Base-by-base conservation (phyloP, 805 yeast species). In the Suhomyces tanzawaensis region DNA sequence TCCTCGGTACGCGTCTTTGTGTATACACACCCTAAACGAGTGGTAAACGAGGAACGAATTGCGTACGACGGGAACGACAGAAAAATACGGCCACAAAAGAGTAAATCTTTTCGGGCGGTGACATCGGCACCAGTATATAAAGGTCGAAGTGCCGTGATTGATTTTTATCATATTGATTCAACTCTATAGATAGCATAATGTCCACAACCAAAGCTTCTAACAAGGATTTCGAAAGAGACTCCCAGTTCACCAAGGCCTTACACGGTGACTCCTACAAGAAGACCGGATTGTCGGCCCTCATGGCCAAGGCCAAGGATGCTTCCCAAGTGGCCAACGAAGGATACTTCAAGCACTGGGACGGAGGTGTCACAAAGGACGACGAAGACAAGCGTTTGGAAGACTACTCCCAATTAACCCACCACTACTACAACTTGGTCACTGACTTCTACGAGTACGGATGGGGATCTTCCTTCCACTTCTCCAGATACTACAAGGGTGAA, bases 391-490 rank as follows among this genome's bases (percentile, higher is more conserved):
- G 99, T 66, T 70, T 89, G 44, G 77, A 75, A 28, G 96, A 90
- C 65, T 91, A 91, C 71, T 85, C 95, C 41, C 82, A 83, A 49
- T 77, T 89, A 53, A 93, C 99, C 39, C 90, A 86, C 63, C 95
- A 93, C 60, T 91, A 91, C 75, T 91, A 91, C 74, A 93, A 93
- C 70, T 80, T 91, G 60, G 97, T 87, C 35, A 93, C 99, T 19
- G 99, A 91, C 67, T 93, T 93, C 57, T 93, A 93, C 74, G 99
- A 93, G 71, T 91, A 93, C 66, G 99, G 99, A 35, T 93, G 99
- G 99, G 99, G 99, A 49, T 77, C 96, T 13, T 87, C 96, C 12
- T 93, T 93, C 87, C 99, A 93, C 66, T 93, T 93, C 66, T 86
- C 95, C 29, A 81, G 96, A 55, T 93, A 83, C 72, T 91, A 87